Percentiles rank a stretch among this genome's conserved stretches.
phyloP scores from a whole-genome alignment of 352 stramenopile genomes.

The Phytopythium litorale region DNA sequence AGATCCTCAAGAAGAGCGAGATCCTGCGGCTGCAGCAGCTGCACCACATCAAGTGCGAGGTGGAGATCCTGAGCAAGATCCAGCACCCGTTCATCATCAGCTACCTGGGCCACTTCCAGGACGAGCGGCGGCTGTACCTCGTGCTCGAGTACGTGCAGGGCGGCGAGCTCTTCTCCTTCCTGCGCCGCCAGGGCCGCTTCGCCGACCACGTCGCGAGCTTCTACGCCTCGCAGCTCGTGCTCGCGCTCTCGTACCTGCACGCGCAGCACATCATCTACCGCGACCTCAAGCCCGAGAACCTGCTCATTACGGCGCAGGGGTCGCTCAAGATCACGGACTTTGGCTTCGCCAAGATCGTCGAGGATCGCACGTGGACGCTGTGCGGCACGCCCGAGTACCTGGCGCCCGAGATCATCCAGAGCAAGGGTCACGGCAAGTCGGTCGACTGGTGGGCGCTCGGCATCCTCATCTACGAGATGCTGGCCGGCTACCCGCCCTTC shows the following conservation, averaged over 20 bases:
- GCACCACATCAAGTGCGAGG: slow-evolving; percentile 91
- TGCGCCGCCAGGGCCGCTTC: slow-evolving; percentile 79
- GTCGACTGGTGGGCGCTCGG: slow-evolving; percentile 92
- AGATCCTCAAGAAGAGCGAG: slow-evolving; percentile 92
- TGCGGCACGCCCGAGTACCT: slow-evolving; percentile 94
- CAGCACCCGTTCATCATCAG: slow-evolving; percentile 91
- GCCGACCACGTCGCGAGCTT: slow-evolving; percentile 84
- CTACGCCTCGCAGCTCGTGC: slow-evolving; percentile 85
- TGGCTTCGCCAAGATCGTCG: slow-evolving; percentile 91
- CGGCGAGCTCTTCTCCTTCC: slow-evolving; percentile 91
- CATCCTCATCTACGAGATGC: slow-evolving; percentile 92
- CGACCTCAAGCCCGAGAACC: slow-evolving; percentile 92
- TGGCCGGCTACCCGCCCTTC: slow-evolving; percentile 87
- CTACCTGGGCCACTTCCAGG: slow-evolving; percentile 86
- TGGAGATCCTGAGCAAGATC: slow-evolving; percentile 86
- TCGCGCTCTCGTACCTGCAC: slow-evolving; percentile 89
- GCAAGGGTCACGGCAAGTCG: slow-evolving; percentile 86
- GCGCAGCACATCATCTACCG: slow-evolving; percentile 92
- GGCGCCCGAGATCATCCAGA: slow-evolving; percentile 92
- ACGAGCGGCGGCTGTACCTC: slow-evolving; percentile 87
- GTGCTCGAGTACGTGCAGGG: slow-evolving; percentile 92
- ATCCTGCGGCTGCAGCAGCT: slow-evolving; percentile 88
- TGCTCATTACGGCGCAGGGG: slow-evolving; percentile 87
- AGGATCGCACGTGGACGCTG: slow-evolving; percentile 89
- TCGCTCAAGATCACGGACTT: slow-evolving; percentile 94